phyloP scores from a whole-genome alignment of 2,329 filamentous ascomycete genomes.

The Ophiosphaerella korrae region DNA sequence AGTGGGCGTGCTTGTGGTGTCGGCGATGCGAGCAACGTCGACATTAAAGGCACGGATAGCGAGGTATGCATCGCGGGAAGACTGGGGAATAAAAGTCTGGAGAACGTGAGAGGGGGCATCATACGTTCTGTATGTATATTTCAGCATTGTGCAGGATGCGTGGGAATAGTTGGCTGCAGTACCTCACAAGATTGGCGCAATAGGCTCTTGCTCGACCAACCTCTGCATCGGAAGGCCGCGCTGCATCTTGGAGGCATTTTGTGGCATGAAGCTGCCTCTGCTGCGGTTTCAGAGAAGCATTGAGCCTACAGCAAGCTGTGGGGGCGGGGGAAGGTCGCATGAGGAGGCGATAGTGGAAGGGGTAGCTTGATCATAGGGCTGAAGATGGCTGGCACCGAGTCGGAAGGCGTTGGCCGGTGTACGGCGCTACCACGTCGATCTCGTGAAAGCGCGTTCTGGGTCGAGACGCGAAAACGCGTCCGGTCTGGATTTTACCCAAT shows the following conservation, averaged over 20 bases:
- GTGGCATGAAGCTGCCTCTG: conserved; percentile 31
- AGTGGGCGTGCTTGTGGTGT: conserved; percentile 84
- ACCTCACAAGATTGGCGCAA: conserved; percentile 64
- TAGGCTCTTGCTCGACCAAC: conserved; percentile 61
- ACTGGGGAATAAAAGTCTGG: conserved; percentile 78
- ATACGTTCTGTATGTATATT: conserved; percentile 65
- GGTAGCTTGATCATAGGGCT: not conserved
- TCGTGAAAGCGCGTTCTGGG: conserved; percentile 38
- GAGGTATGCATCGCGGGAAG: conserved; percentile 81
- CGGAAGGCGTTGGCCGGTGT: conserved; percentile 17
- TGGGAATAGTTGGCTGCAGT: conserved; percentile 25
- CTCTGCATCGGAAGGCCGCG: conserved; percentile 50
- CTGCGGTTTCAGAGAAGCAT: conserved; percentile 3
- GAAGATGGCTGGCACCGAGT: conserved; percentile 16
- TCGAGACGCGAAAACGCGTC: conserved; percentile 4
- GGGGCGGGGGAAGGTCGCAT: conserved; percentile 31
- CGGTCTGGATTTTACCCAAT: not conserved
- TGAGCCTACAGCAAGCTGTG: conserved; percentile 25
- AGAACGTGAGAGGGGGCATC: conserved; percentile 89
- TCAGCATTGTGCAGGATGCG: conserved; percentile 27
- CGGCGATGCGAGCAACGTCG: conserved; percentile 86
- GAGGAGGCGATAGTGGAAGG: conserved; percentile 10
- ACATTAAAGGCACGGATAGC: conserved; percentile 92
- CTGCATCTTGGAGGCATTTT: conserved; percentile 22
- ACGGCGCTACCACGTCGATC: conserved; percentile 37